A percentile compares a stretch with the other conserved stretches of the same genome.
phyloP scores from a whole-genome alignment of 495 filamentous ascomycete genomes.

The Aspergillus asperescens region DNA sequence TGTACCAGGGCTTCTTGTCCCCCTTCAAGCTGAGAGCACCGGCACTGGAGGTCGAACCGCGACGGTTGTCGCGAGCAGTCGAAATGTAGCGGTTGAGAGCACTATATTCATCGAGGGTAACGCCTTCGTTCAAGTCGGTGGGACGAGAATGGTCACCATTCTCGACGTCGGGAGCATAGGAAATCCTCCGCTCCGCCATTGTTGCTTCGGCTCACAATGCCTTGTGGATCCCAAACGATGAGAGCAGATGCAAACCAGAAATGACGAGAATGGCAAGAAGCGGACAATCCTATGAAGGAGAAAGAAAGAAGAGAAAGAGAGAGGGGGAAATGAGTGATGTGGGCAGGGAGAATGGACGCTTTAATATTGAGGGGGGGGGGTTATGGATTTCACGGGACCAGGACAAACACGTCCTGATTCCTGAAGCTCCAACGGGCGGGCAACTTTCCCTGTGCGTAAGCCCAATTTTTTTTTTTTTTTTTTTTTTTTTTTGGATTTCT shows the following conservation, averaged over 20 bases:
- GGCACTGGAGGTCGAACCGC: constrained; percentile 51
- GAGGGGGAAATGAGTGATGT: constrained; percentile 24
- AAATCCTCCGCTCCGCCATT: constrained; percentile 51
- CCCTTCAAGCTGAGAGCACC: constrained; percentile 36
- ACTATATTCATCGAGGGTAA: constrained; percentile 46
- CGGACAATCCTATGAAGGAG: constrained; percentile 41
- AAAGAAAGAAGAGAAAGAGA: constrained; percentile 21
- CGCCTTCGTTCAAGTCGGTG: constrained; percentile 29
- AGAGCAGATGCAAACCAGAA: constrained; percentile 37
- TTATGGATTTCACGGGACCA: constrained; percentile 27
- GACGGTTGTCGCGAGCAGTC: constrained; percentile 56
- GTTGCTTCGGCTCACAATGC: constrained; percentile 47
- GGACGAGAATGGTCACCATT: constrained; percentile 43
- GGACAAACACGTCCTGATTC: constrained; percentile 27
- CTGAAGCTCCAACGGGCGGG: constrained; percentile 29
- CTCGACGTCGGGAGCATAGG: constrained; percentile 50
- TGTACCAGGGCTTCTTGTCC: constrained; percentile 52
- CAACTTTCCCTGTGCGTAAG: constrained; percentile 28
- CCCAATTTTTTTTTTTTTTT: constrained; percentile 23
- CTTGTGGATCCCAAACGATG: constrained; percentile 37
- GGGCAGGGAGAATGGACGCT: constrained; percentile 21
- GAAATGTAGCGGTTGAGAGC: constrained; percentile 62
- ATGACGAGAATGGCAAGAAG: constrained; percentile 42
- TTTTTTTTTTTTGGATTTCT: constrained; percentile 11
- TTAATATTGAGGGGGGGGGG: constrained; percentile 29